A percentile compares a stretch with the other conserved stretches of the same genome.
Conservation (phyloP, 129 eudicot genomes). For the Pulicaria dysenterica region DNA sequence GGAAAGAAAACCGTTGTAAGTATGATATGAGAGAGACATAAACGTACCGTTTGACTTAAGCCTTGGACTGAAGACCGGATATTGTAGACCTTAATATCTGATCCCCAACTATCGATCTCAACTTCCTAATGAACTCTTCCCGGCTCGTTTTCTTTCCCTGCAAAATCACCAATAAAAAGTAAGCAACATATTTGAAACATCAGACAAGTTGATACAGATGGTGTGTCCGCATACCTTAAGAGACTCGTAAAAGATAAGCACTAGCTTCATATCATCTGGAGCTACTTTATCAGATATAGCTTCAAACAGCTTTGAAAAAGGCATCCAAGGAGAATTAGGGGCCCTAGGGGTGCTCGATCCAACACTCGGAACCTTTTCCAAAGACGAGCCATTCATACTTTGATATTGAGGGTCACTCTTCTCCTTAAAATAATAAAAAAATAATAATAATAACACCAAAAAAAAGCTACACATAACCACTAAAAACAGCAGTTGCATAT, state of each 20-base stretch:
- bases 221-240: conserved; percentile 38
- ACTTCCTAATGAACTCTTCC: conserved; percentile 55
- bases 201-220: conserved; percentile 3
- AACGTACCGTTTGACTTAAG: conserved; percentile 21
- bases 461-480: not conserved
- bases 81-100: conserved; percentile 55
- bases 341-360: conserved; percentile 45
- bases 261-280: conserved; percentile 44
- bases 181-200: not conserved
- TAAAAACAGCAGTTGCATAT: not conserved
- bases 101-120: conserved; percentile 69
- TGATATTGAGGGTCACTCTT: conserved; percentile 18
- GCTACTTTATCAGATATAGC: conserved; percentile 53
- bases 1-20: not conserved
- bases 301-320: conserved; percentile 53
- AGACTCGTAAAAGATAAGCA: conserved; percentile 42
- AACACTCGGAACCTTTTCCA: conserved; percentile 34
- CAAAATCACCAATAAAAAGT: conserved; percentile 19
- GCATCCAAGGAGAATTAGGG: conserved; percentile 74
- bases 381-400: conserved; percentile 16
- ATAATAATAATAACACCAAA: conserved; percentile 4
- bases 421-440: conserved; percentile 35
- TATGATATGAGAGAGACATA: not conserved
- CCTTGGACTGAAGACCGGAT: conserved; percentile 53
- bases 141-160: conserved; percentile 55